phyloP scores from a whole-genome alignment of 140 eudicot species.

The Flaveria floridana region DNA sequence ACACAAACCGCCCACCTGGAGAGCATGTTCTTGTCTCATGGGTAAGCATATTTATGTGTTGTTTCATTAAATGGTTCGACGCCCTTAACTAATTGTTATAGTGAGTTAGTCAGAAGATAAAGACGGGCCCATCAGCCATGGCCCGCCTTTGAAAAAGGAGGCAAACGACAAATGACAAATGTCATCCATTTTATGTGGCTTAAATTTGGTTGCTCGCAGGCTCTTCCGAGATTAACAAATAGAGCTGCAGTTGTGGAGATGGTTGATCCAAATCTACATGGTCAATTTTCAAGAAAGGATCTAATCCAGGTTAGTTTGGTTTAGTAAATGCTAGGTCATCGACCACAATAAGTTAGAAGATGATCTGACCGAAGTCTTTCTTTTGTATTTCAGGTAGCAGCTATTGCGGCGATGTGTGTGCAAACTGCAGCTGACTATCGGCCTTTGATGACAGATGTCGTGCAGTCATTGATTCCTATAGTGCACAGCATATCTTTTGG shows the following conservation, averaged over 20 bases:
- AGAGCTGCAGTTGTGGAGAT: constrained; percentile 70
- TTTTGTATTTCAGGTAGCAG: constrained; percentile 57
- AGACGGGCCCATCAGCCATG: neutral
- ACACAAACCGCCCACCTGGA: constrained; percentile 78
- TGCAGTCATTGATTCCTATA: constrained; percentile 80
- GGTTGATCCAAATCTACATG: constrained; percentile 72
- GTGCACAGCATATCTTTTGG: constrained; percentile 56
- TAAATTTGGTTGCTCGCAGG: constrained; percentile 35
- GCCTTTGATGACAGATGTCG: constrained; percentile 89
- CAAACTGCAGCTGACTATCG: constrained; percentile 91
- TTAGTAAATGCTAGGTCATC: neutral
- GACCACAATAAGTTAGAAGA: neutral
- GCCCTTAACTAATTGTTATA: too few species aligned
- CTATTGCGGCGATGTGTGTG: constrained; percentile 93
- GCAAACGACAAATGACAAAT: neutral
- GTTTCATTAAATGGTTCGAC: neutral
- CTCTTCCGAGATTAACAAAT: constrained; percentile 80
- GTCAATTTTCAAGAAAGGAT: constrained; percentile 67
- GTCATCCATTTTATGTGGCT: neutral
- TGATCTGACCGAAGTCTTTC: neutral
- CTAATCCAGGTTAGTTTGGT: constrained; percentile 62
- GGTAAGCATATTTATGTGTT: constrained; percentile 46
- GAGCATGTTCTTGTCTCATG: constrained; percentile 94
- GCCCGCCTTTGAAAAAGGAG: too few species aligned
- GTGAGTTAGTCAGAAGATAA: neutral